A percentile compares a stretch with the other conserved stretches of the same genome.
Evolutionary conservation across 176 grass and related monocot species (phyloP).

Genomic region (Coix lacrymajobi): DNA sequence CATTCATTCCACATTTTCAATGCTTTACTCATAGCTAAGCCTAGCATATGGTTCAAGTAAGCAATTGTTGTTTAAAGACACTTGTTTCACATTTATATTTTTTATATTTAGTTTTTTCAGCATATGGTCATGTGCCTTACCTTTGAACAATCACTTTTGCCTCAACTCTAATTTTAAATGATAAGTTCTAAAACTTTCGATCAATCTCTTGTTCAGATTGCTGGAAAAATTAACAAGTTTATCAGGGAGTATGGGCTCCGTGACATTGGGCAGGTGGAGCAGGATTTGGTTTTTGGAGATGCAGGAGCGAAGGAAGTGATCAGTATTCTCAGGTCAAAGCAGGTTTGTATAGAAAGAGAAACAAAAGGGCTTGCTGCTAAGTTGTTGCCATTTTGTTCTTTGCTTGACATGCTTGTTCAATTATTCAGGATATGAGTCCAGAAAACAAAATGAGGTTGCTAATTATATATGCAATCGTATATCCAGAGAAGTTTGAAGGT

Average conservation of each 20-base stretch:
- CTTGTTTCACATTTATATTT: background rate
- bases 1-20: background rate
- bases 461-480: slow-evolving; percentile 79
- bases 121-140: background rate
- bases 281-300: slow-evolving; percentile 98
- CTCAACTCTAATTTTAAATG: background rate
- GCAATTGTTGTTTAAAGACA: slow-evolving; percentile 1
- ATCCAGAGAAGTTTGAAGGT: slow-evolving; percentile 97
- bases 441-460: slow-evolving; percentile 95
- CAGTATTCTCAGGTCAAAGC: slow-evolving; percentile 73
- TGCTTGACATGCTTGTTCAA: slow-evolving; percentile 23
- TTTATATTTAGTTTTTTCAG: background rate
- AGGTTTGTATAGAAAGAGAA: slow-evolving; percentile 43
- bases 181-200: background rate
- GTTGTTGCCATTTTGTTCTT: slow-evolving; percentile 7
- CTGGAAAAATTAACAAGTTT: slow-evolving; percentile 78
- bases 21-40: background rate
- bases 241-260: slow-evolving; percentile 70
- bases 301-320: slow-evolving; percentile 96
- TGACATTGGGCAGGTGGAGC: slow-evolving; percentile 84
- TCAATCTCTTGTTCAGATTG: slow-evolving; percentile 64
- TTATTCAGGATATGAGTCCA: slow-evolving; percentile 69
- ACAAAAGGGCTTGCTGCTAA: background rate
- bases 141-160: background rate
- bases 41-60: background rate